A percentile compares a stretch with the other conserved stretches of the same genome.
Evolutionary conservation across 768 basidiomycete species (phyloP).

Genomic region (Lepiota brunneoincarnata): DNA sequence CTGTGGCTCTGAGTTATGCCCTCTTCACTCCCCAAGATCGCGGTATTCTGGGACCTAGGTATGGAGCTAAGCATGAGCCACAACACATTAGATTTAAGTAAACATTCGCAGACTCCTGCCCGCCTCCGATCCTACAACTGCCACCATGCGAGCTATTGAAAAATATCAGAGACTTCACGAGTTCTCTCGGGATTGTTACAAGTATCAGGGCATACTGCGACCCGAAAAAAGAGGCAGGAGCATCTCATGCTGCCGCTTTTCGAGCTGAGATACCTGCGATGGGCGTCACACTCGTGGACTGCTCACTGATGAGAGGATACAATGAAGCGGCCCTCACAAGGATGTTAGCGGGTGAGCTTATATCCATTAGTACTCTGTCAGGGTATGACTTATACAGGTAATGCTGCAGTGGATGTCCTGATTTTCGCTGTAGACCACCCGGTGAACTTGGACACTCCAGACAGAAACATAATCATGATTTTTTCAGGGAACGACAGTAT

Average conservation of each 20-base stretch:
- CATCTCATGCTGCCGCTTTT: background rate
- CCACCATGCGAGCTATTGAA: conserved; percentile 8
- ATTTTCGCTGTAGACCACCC: conserved; percentile 4
- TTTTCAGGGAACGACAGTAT: conserved; percentile 3
- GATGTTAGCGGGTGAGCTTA: background rate
- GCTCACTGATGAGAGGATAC: background rate
- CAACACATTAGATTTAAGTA: background rate
- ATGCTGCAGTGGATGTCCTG: conserved; percentile 3
- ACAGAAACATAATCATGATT: conserved; percentile 2
- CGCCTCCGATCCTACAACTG: background rate
- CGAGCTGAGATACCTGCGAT: background rate
- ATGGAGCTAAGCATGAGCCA: background rate
- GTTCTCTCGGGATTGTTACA: conserved; percentile 7
- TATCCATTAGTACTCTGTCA: no score
- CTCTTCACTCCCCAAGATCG: background rate
- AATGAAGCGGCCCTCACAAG: background rate
- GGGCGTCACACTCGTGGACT: conserved; percentile 3
- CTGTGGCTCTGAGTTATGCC: background rate
- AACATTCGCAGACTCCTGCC: conserved; percentile 7
- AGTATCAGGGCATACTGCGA: conserved; percentile 13
- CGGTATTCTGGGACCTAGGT: conserved; percentile 16
- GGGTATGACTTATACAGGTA: background rate
- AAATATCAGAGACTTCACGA: conserved; percentile 2
- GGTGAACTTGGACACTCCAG: background rate
- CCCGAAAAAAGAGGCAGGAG: background rate